A percentile compares a stretch with the other conserved stretches of the same genome.
These are phyloP conservation scores for Ophidiomyces ophidiicola DNA, from an alignment of 2,329 filamentous ascomycete genomes.

Conservation along the genomic window DNA sequence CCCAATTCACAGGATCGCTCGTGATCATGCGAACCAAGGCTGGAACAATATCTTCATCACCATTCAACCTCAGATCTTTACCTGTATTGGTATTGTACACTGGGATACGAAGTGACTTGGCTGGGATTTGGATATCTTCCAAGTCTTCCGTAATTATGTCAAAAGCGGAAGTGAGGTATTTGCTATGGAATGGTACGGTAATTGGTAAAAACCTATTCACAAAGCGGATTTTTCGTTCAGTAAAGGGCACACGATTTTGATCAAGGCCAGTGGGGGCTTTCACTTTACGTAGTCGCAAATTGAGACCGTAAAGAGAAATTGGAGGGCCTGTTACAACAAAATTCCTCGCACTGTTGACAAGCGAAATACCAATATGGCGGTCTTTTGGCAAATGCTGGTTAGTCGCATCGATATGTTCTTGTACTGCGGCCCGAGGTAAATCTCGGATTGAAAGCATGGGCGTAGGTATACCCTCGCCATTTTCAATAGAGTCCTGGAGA, in stretches of 20 bases:
- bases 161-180: constrained; percentile 73
- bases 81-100: constrained; percentile 87
- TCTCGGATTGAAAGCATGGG: constrained; percentile 98
- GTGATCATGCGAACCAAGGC: constrained; percentile 85
- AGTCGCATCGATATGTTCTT: constrained; percentile 92
- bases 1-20: constrained; percentile 88
- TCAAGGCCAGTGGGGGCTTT: constrained; percentile 96
- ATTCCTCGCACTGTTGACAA: constrained; percentile 94
- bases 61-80: constrained; percentile 61
- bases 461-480: constrained; percentile 88
- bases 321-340: constrained; percentile 94
- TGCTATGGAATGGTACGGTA: constrained; percentile 95
- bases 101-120: constrained; percentile 62
- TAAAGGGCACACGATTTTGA: constrained; percentile 87
- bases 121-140: constrained; percentile 64
- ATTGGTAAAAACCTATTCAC: constrained; percentile 95
- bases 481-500: constrained; percentile 82
- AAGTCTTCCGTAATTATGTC: constrained; percentile 77
- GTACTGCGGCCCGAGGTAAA: constrained; percentile 72
- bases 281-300: constrained; percentile 86
- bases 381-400: constrained; percentile 91
- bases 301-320: constrained; percentile 90
- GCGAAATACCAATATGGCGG: constrained; percentile 85
- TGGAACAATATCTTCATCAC: constrained; percentile 69
- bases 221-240: constrained; percentile 90